Evolutionary conservation across 371 early-diverging fungal genomes (phyloP), one percentile per base, ranked within the genome.

Genomic region (Basidiobolus heterosporus): DNA sequence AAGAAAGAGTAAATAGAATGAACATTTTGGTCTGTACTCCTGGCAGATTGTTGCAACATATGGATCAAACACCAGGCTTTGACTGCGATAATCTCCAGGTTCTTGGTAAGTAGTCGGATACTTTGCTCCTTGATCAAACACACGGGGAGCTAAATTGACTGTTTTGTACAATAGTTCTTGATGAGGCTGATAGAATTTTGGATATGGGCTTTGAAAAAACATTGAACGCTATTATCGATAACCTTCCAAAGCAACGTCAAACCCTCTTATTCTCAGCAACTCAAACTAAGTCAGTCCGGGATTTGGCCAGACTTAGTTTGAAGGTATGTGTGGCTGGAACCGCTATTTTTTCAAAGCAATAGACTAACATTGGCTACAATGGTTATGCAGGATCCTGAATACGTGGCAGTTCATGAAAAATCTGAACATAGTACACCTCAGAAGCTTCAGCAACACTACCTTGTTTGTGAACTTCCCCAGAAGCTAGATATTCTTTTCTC

Each of bases 11-110:
- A 15, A 55, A 60, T 20, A 69, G 74, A 49, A 90, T 95, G 89
- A 97, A 93, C 58, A 93, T 98, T 48, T 62, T 97, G 38, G 84
- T 98, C 9, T 85, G 83, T 48, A 99, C 99, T 19, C 99, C 99
- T 0, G 99, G 99, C 2, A 82, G 98, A 47, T 65, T 99, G 53
- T 67, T 97, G 55, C 96, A 98, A 60, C 92, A 97, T 54, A 91
- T 96, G 88, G 90, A 93, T 67, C 83, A 93, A 59, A 91, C 94
- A 2, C 81, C 78, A 18, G 85, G 86, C 19, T 93, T 92, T 52
- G 79, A 75, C 50, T 86, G 86, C 57, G 77, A 78, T 48, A 75
- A 86, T 53, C 51, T 96, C 48, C 80, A 91, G 61, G 53, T 88
- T 18, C 63, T 96, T 45, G 77, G 75, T 75, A 62, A 14, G 60